Evolutionary conservation across 2,329 filamentous ascomycete species (phyloP), one percentile per base, ranked within the genome.

Genomic region (Epicoccum nigrum): DNA sequence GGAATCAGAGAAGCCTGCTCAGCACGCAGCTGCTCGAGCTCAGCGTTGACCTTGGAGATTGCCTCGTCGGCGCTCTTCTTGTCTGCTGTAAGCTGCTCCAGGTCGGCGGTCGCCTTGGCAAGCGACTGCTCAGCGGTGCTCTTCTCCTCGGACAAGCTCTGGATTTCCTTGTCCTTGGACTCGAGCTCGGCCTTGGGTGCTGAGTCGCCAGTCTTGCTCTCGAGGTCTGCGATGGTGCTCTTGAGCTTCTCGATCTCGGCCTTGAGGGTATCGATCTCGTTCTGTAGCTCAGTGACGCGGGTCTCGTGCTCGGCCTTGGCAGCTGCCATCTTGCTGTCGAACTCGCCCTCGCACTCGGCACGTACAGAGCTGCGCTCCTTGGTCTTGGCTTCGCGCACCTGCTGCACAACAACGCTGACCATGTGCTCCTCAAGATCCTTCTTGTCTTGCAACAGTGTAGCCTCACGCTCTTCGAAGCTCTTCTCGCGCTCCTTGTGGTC

Each of bases 401-500:
- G 72, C 56, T 75, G 71, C 33, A 75, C 71, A 28, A 75, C 71
- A 15, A 74, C 70, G 31, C 68, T 72, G 37, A 75, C 72, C 71
- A 75, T 74, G 59, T 75, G 71, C 56, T 74, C 71, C 59, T 74
- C 72, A 6, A 74, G 59, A 19, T 70, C 67, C 58, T 70, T 69
- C 63, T 74, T 75, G 51, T 74, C 71, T 54, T 68, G 64, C 51
- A 68, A 55, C 21, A 70, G 62, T 1, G 65, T 59, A 20, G 51
- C 41, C 45, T 70, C 67, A 27, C 66, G 63, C 57, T 68, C 64
- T 40, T 67, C 62, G 45, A 69, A 71, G 28, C 57, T 60, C 47
- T 55, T 58, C 51, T 66, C 62, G 41, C 66, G 64, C 56, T 67
- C 67, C 46, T 65, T 64, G 63, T 70, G 62, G 44, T 72, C 69